These are phyloP conservation scores for Trichopus zeylanicus DNA, from an alignment of 116 monocot genomes.

Conservation along the genomic window DNA sequence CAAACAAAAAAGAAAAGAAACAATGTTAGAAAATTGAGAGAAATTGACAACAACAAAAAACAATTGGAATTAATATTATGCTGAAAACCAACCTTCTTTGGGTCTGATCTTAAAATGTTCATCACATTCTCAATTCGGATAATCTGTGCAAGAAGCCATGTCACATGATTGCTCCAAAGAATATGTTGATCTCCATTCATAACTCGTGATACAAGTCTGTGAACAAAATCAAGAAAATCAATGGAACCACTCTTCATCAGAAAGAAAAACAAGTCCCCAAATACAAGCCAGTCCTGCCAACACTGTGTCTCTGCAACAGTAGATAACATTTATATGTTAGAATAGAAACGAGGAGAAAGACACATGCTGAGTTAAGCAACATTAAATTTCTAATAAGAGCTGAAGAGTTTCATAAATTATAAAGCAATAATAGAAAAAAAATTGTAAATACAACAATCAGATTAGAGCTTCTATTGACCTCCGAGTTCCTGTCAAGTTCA, in stretches of 20 bases:
- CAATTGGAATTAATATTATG: not conserved
- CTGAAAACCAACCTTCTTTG: slow-evolving; percentile 54
- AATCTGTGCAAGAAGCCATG: slow-evolving; percentile 91
- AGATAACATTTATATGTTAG: not conserved
- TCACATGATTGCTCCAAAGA: slow-evolving; percentile 87
- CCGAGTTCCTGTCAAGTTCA: no score
- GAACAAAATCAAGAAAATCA: slow-evolving; percentile 96
- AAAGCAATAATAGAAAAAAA: no score
- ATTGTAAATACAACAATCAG: not conserved
- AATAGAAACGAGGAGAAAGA: not conserved
- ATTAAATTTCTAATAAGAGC: not conserved
- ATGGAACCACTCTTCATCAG: slow-evolving; percentile 90
- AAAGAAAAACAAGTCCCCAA: slow-evolving; percentile 89
- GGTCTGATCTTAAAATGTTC: slow-evolving; percentile 57
- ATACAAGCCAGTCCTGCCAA: slow-evolving; percentile 95
- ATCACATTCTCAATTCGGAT: slow-evolving; percentile 80
- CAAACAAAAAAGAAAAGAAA: not conserved
- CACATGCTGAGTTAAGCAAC: not conserved
- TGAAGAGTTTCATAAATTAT: no score
- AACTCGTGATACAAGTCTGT: slow-evolving; percentile 70
- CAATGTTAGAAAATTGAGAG: not conserved
- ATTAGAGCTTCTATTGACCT: no score
- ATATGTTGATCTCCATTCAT: slow-evolving; percentile 49
- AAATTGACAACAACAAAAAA: not conserved
- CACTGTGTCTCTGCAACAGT: slow-evolving; percentile 60